Evolutionary conservation across 2,329 filamentous ascomycete genomes (phyloP).

Genomic region (Arthrobotrys iridis): DNA sequence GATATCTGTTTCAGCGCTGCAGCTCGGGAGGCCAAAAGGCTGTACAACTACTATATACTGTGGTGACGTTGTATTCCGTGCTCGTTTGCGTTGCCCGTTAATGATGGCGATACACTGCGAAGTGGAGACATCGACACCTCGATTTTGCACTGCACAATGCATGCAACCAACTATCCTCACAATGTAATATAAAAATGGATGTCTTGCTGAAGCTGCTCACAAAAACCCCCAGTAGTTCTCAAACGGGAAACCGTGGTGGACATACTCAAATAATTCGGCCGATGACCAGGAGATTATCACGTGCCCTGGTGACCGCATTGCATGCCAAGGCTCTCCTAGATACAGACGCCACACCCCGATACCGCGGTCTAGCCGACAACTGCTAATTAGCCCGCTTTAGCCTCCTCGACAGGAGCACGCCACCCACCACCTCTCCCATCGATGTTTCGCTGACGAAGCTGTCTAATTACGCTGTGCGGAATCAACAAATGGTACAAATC

Average conservation of each 20-base stretch:
- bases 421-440: constrained; percentile 10
- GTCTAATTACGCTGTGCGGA: background rate
- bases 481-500: constrained; percentile 4
- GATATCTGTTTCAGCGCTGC: too few relatives aligned
- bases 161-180: too few relatives aligned
- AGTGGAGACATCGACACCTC: too few relatives aligned
- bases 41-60: too few relatives aligned
- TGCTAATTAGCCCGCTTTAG: constrained; percentile 5
- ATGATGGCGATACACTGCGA: background rate
- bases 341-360: constrained; percentile 17
- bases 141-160: too few relatives aligned
- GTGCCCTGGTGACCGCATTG: background rate
- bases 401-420: constrained; percentile 9
- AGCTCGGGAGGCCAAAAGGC: too few relatives aligned
- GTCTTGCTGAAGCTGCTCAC: too few relatives aligned
- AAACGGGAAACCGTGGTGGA: too few relatives aligned
- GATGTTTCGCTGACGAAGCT: constrained; percentile 22
- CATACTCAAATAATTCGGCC: too few relatives aligned
- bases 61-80: background rate
- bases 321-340: background rate
- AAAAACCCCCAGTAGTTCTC: too few relatives aligned
- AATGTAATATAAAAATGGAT: too few relatives aligned
- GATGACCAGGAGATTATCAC: too few relatives aligned
- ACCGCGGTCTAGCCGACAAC: constrained; percentile 24
- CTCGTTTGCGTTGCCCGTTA: background rate